Evolutionary conservation across 805 yeast species (phyloP).

Genomic region (Grigorovia humatica): DNA sequence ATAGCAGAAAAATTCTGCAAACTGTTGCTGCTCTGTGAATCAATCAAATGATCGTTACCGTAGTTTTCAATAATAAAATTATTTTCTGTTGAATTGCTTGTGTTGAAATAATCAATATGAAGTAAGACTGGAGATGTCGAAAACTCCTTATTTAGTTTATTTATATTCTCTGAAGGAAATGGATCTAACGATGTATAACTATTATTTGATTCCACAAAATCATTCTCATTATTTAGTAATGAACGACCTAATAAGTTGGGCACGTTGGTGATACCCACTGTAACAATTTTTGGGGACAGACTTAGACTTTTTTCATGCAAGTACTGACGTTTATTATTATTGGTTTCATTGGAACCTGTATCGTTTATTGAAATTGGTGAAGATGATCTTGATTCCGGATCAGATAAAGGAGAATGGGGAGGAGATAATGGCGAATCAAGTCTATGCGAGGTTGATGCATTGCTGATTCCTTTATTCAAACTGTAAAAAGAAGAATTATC

Average conservation of each 20-base stretch:
- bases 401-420: not conserved
- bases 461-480: not conserved
- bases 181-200: not conserved
- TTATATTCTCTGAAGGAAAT: not conserved
- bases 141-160: not conserved
- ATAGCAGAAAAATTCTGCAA: not conserved
- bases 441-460: too few relatives aligned
- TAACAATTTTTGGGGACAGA: too few relatives aligned
- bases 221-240: conserved; percentile 4
- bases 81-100: not conserved
- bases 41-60: not conserved
- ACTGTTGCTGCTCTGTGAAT: not conserved
- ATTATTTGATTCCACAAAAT: not conserved
- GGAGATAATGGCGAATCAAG: too few relatives aligned
- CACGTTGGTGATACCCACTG: not conserved
- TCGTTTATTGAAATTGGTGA: not conserved
- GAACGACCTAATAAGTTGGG: conserved; percentile 18
- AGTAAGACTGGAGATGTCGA: not conserved
- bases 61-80: not conserved
- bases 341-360: not conserved
- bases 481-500: not conserved
- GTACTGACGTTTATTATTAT: too few relatives aligned
- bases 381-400: not conserved
- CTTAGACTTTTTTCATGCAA: not conserved
- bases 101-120: not conserved